Conservation (phyloP, 2,329 filamentous ascomycete species). For the Stylonectria norvegica region DNA sequence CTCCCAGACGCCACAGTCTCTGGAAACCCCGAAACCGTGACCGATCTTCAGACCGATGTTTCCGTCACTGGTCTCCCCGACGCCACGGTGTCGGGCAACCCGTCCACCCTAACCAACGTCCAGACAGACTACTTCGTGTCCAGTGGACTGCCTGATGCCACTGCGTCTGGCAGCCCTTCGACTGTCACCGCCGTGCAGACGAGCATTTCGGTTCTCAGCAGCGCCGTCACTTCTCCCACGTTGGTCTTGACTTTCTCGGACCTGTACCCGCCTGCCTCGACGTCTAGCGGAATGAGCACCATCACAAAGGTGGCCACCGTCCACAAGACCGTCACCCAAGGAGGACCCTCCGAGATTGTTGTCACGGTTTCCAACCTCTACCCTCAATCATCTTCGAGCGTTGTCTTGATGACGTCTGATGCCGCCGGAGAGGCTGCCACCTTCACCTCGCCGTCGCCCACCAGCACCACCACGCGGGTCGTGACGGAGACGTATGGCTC, state of each 20-base stretch:
- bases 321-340: conserved; percentile 25
- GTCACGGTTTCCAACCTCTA: conserved; percentile 24
- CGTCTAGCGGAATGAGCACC: conserved; percentile 20
- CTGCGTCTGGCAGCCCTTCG: conserved; percentile 29
- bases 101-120: conserved; percentile 30
- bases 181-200: conserved; percentile 29
- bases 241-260: conserved; percentile 32
- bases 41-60: conserved; percentile 23
- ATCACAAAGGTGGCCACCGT: conserved; percentile 27
- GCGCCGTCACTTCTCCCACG: conserved; percentile 16
- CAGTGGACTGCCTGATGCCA: conserved; percentile 31
- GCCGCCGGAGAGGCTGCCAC: conserved; percentile 25
- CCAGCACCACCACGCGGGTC: conserved; percentile 30
- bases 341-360: conserved; percentile 17
- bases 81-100: conserved; percentile 23
- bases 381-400: not conserved
- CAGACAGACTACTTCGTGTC: conserved; percentile 28
- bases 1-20: conserved; percentile 25
- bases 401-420: conserved; percentile 1
- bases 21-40: conserved; percentile 25
- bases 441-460: conserved; percentile 13
- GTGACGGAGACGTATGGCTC: conserved; percentile 32
- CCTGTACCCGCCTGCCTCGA: conserved; percentile 23
- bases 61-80: conserved; percentile 21
- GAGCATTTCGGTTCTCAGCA: conserved; percentile 18